phyloP scores from a whole-genome alignment of 306 rosid genomes.

The Gynostemma pentaphyllum region DNA sequence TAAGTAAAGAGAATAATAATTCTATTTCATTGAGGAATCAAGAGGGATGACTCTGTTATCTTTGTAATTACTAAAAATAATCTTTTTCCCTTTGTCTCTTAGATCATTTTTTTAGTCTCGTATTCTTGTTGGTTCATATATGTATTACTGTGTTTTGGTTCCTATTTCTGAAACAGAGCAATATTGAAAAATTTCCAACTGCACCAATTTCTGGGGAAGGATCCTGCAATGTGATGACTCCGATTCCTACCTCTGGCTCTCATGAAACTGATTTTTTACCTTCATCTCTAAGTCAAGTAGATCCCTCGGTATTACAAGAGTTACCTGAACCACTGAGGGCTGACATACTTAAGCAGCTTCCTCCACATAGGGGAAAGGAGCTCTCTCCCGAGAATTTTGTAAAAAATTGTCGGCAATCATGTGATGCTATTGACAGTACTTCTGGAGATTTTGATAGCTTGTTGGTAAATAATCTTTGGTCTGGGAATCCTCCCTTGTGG shows the following conservation, averaged over 20 bases:
- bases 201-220: slow-evolving; percentile 28
- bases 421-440: slow-evolving; percentile 17
- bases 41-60: background rate
- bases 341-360: slow-evolving; percentile 59
- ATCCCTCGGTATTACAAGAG: slow-evolving; percentile 54
- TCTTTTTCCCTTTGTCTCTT: background rate
- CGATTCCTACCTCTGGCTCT: slow-evolving; percentile 22
- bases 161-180: slow-evolving; percentile 29
- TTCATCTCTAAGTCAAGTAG: slow-evolving; percentile 80
- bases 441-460: slow-evolving; percentile 23
- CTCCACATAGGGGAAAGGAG: slow-evolving; percentile 53
- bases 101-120: background rate
- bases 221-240: slow-evolving; percentile 13
- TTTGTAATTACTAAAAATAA: background rate
- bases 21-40: no score
- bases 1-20: no score
- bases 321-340: slow-evolving; percentile 66
- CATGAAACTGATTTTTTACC: slow-evolving; percentile 59
- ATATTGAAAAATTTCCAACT: slow-evolving; percentile 19
- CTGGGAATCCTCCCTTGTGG: slow-evolving; percentile 77
- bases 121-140: background rate
- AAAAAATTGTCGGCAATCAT: slow-evolving; percentile 20
- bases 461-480: slow-evolving; percentile 44
- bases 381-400: slow-evolving; percentile 15
- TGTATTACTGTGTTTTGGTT: background rate